Base-by-base conservation (phyloP, 2,329 filamentous ascomycete species). In the Didymella arachidicola region DNA sequence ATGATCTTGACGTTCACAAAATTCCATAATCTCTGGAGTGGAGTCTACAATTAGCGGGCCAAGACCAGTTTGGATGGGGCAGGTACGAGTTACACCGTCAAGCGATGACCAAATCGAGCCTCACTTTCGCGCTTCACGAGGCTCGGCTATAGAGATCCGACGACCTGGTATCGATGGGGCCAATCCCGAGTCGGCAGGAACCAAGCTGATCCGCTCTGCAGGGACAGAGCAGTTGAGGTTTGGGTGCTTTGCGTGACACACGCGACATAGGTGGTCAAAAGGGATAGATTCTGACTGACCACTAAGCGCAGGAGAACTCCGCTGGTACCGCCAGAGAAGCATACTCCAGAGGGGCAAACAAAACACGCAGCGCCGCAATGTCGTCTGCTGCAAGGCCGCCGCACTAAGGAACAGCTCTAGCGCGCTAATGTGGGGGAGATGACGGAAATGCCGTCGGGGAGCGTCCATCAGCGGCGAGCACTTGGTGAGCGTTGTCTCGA, bases 91-190 rank as follows among this genome's bases (percentile, higher is more conserved):
- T 32, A 18, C 42, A 26, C 45, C 53, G 42, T 18, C 44, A 43
- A 26, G 41, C 16, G 19, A 50, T 49, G 25, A 8, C 30, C 38
- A 16, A 39, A 49, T 46, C 29, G 53, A 58, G 57, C 54, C 53
- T 61, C 57, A 61, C 36, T 59, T 44, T 53, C 54, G 32, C 30
- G 38, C 52, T 57, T 46, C 43, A 29, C 26, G 19, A 39, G 26
- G 18, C n/a, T 46, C 50, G 50, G 56, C n/a, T 49, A 41, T 43
- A 42, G 29, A 34, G 59, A 51, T 57, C 62, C 60, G 57, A 53
- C 32, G 51, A 63, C 62, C 62, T 59, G 60, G 62, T 62, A 65
- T 52, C 41, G 38, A 14, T 26, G 51, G 39, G 59, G 54, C 53
- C 59, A 51, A 41, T 58, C 50, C 46, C 43, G 42, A 60, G 62